Evolutionary conservation across 495 filamentous ascomycete genomes (phyloP).

Genomic region (Aspergillus heteromorphus): DNA sequence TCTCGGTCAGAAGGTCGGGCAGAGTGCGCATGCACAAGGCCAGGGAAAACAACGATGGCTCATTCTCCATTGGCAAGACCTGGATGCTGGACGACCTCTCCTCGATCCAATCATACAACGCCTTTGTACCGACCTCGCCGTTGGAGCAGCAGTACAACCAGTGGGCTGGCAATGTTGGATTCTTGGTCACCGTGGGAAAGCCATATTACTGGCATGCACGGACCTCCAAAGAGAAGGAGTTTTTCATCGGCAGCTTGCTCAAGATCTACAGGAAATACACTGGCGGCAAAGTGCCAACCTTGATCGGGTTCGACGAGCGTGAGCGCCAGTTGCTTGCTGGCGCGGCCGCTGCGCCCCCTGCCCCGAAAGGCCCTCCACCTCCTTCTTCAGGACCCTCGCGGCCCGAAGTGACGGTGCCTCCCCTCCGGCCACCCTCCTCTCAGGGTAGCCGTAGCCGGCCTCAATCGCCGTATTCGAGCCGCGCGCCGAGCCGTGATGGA

Average conservation of each 20-base stretch:
- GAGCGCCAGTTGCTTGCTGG: slow-evolving; percentile 70
- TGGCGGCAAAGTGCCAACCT: slow-evolving; percentile 69
- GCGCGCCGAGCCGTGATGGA: slow-evolving; percentile 36
- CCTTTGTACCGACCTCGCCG: slow-evolving; percentile 43
- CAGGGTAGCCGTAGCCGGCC: slow-evolving; percentile 19
- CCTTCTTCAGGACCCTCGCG: slow-evolving; percentile 26
- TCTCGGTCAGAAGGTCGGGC: slow-evolving; percentile 86
- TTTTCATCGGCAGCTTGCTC: slow-evolving; percentile 89
- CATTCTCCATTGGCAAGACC: slow-evolving; percentile 96
- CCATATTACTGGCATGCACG: slow-evolving; percentile 96
- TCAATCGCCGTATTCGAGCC: slow-evolving; percentile 25
- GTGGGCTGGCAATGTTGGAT: slow-evolving; percentile 76
- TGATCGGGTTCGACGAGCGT: slow-evolving; percentile 75
- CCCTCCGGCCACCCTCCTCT: slow-evolving; percentile 25
- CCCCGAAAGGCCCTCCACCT: slow-evolving; percentile 27
- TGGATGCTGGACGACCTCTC: slow-evolving; percentile 89
- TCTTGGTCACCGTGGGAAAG: slow-evolving; percentile 84
- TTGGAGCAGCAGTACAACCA: slow-evolving; percentile 63
- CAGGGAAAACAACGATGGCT: slow-evolving; percentile 85
- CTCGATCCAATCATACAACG: slow-evolving; percentile 70
- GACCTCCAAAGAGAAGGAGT: slow-evolving; percentile 91
- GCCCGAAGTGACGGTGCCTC: slow-evolving; percentile 25
- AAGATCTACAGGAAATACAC: slow-evolving; percentile 98
- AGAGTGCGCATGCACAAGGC: slow-evolving; percentile 94
- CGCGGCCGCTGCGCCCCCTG: slow-evolving; percentile 24